Evolutionary conservation across 306 rosid genomes (phyloP).

Genomic region (Cucumis hystrix): DNA sequence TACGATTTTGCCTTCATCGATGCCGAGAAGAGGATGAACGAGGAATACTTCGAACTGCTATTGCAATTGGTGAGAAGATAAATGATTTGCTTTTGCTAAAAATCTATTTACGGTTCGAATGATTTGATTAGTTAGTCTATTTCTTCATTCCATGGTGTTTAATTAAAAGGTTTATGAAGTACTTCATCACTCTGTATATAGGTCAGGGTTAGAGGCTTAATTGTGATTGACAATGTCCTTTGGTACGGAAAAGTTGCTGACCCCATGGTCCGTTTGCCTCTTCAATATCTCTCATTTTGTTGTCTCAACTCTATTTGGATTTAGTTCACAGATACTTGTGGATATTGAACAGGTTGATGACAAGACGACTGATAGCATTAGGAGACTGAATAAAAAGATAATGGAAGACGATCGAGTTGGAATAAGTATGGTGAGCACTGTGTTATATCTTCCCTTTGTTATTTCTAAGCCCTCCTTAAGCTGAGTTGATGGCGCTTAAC

Average conservation of each 20-base stretch:
- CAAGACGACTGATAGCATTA: constrained; percentile 58
- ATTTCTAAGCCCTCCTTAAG: background rate
- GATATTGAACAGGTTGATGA: constrained; percentile 50
- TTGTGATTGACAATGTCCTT: constrained; percentile 81
- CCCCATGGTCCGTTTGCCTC: constrained; percentile 39
- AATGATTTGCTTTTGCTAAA: background rate
- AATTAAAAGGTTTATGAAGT: background rate
- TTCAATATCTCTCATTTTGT: background rate
- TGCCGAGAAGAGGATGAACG: constrained; percentile 85
- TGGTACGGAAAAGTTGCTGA: constrained; percentile 98
- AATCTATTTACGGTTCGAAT: background rate
- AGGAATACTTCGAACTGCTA: constrained; percentile 61
- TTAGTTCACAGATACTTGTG: background rate
- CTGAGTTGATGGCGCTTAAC: constrained; percentile 5
- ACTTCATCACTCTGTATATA: constrained; percentile 18
- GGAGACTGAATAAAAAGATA: constrained; percentile 47
- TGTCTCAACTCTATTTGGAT: background rate
- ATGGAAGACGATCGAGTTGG: constrained; percentile 65
- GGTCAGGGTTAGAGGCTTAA: constrained; percentile 83
- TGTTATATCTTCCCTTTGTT: background rate
- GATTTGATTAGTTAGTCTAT: background rate
- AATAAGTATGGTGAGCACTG: constrained; percentile 62
- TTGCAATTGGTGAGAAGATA: constrained; percentile 55
- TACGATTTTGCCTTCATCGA: constrained; percentile 91
- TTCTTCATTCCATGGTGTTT: background rate